Conservation (phyloP, 306 rosid species). For the Aeschynomene evenia region DNA sequence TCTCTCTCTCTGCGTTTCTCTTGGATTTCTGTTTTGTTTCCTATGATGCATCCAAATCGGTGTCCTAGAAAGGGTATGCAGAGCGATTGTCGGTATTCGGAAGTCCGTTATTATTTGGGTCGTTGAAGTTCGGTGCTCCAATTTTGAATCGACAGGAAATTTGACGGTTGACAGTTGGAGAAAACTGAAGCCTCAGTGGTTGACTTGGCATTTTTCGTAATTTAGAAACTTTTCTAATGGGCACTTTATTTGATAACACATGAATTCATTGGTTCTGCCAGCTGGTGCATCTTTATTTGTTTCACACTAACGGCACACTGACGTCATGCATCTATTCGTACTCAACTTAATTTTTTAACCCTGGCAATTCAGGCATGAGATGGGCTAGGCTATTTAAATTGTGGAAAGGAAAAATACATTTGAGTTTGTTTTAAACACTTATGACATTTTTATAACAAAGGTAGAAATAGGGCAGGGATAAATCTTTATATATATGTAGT, state of each 20-base stretch:
- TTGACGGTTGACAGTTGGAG: conserved; percentile 6
- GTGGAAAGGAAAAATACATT: background rate
- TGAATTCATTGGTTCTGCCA: background rate
- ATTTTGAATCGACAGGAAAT: background rate
- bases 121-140: background rate
- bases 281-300: conserved; percentile 3
- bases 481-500: background rate
- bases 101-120: background rate
- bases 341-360: background rate
- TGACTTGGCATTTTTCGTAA: background rate
- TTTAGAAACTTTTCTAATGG: background rate
- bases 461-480: background rate
- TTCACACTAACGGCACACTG: background rate
- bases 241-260: conserved; percentile 8
- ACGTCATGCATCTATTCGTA: background rate
- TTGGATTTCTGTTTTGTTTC: background rate
- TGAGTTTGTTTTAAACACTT: background rate
- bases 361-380: background rate
- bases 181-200: background rate
- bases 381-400: background rate
- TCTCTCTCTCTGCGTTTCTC: background rate
- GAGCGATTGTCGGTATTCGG: background rate
- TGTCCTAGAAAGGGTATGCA: background rate
- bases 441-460: background rate
- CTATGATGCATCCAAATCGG: background rate